Evolutionary conservation across 139 green algal species (phyloP).

Genomic region (Ettlia oleoabundans): DNA sequence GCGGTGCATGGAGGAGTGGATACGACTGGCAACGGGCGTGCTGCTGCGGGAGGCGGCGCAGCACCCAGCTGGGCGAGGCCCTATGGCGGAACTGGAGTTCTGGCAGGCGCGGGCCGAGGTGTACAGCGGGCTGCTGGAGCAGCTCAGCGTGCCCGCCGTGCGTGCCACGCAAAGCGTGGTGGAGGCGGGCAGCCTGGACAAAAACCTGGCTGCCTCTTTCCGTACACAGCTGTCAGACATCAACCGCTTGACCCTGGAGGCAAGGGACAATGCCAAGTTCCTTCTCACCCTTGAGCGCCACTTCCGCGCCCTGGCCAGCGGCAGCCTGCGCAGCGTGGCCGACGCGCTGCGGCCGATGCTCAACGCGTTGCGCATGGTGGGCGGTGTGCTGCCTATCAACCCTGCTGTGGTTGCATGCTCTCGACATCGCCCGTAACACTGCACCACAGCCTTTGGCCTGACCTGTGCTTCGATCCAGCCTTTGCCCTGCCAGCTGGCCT

Average conservation of each 20-base stretch:
- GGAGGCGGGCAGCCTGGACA: constrained; percentile 69
- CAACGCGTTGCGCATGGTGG: constrained; percentile 89
- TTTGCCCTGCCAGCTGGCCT: too few species aligned
- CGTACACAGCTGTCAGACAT: constrained; percentile 58
- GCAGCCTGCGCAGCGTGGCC: constrained; percentile 67
- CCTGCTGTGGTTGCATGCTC: too few species aligned
- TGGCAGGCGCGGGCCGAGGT: constrained; percentile 82
- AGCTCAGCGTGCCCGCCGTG: constrained; percentile 79
- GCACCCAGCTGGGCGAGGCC: constrained; percentile 34
- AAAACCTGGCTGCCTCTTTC: constrained; percentile 76
- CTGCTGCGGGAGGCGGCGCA: constrained; percentile 1
- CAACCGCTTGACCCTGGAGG: constrained; percentile 58
- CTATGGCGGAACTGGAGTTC: constrained; percentile 89
- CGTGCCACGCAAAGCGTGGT: constrained; percentile 66
- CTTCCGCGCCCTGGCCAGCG: constrained; percentile 78
- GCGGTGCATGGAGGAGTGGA: constrained; percentile 25
- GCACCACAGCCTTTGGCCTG: too few species aligned
- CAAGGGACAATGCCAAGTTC: constrained; percentile 94
- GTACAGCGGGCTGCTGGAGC: constrained; percentile 81
- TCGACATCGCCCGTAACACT: too few species aligned
- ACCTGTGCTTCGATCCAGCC: too few species aligned
- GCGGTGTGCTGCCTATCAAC: neutral
- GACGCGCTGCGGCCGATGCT: constrained; percentile 89
- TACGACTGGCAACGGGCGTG: neutral
- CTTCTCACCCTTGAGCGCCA: constrained; percentile 91